Evolutionary conservation across 2,329 filamentous ascomycete species (phyloP).

Genomic region (Microdochium paspali): DNA sequence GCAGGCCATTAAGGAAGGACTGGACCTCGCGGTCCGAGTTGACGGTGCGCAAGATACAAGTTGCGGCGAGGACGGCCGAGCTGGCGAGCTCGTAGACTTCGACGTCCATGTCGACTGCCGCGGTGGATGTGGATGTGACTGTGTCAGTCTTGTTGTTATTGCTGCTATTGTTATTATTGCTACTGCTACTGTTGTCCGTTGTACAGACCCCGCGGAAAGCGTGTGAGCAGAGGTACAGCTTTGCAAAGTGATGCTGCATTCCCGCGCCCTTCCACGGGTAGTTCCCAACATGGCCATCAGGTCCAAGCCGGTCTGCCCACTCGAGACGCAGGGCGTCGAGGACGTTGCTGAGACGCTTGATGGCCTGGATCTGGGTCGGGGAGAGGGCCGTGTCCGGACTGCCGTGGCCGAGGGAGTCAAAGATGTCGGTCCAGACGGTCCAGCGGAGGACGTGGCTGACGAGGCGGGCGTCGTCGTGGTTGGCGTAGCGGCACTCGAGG

Average conservation of each 20-base stretch:
- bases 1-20: conserved; percentile 14
- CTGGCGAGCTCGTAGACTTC: conserved; percentile 16
- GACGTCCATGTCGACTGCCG: conserved; percentile 2
- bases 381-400: conserved; percentile 6
- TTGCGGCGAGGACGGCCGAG: conserved; percentile 13
- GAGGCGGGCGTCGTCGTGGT: conserved; percentile 7
- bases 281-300: conserved; percentile 18
- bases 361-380: conserved; percentile 6
- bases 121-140: too few relatives aligned
- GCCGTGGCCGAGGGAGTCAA: conserved; percentile 6
- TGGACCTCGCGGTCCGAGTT: conserved; percentile 12
- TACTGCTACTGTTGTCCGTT: not conserved
- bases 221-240: conserved; percentile 21
- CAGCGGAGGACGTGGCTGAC: conserved; percentile 8
- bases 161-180: not conserved
- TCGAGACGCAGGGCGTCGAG: conserved; percentile 13
- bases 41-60: conserved; percentile 13
- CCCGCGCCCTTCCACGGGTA: conserved; percentile 20
- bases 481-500: conserved; percentile 4
- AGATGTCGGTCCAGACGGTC: conserved; percentile 7
- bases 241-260: conserved; percentile 22
- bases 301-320: conserved; percentile 11
- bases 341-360: conserved; percentile 10
- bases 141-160: too few relatives aligned
- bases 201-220: conserved; percentile 12